These are phyloP conservation scores for Blastobotrys indianensis DNA, from an alignment of 1,139 yeast genomes.

Conservation along the genomic window DNA sequence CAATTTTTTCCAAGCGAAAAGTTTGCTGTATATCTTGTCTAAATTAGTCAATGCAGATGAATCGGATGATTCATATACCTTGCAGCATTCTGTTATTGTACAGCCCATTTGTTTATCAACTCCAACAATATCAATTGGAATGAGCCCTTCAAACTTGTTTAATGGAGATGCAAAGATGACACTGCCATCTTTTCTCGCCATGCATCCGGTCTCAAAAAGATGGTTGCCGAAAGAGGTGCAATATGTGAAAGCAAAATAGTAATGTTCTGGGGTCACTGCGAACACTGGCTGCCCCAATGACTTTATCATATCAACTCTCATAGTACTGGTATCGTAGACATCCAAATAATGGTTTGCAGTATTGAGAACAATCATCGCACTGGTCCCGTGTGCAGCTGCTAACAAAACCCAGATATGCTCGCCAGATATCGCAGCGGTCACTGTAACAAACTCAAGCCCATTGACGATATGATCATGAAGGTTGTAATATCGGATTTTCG, in stretches of 20 bases:
- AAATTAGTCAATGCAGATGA: no score
- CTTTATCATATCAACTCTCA: background rate
- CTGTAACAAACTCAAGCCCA: background rate
- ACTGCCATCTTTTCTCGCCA: background rate
- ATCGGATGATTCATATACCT: no score
- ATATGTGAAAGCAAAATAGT: slow-evolving; percentile 7
- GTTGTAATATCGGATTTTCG: background rate
- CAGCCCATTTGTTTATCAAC: no score
- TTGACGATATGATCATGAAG: background rate
- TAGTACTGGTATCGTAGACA: background rate
- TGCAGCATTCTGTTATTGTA: no score
- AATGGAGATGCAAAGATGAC: background rate
- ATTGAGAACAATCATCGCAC: slow-evolving; percentile 1
- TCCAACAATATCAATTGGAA: background rate
- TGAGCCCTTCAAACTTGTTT: background rate
- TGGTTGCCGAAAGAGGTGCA: slow-evolving; percentile 1
- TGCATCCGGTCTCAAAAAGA: background rate
- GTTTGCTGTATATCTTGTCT: no score
- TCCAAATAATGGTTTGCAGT: background rate
- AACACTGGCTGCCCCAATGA: slow-evolving; percentile 3
- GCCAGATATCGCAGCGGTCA: background rate
- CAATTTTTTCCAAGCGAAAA: no score
- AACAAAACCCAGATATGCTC: background rate
- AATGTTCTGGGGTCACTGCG: slow-evolving; percentile 3
- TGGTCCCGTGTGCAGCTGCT: background rate